A percentile compares a stretch with the other conserved stretches of the same genome.
Conservation (phyloP, 805 yeast genomes). For the Candida wancherniae region DNA sequence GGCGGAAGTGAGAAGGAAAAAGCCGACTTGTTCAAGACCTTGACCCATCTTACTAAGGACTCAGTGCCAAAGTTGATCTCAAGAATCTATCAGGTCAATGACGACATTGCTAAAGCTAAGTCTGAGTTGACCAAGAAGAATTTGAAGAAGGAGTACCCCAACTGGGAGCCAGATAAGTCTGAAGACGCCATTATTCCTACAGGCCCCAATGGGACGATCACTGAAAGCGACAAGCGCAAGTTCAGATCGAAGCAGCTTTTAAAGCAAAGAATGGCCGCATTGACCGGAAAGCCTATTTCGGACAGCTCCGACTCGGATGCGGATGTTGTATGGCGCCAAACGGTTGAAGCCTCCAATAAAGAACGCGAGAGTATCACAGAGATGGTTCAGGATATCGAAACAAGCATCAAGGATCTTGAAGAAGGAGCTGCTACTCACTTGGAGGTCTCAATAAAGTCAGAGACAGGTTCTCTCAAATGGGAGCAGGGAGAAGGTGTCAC, state of each 20-base stretch:
- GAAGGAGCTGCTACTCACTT: constrained; percentile 42
- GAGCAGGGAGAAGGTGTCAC: constrained; percentile 76
- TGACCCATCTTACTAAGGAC: constrained; percentile 58
- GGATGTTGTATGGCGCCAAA: constrained; percentile 50
- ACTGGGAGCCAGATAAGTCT: constrained; percentile 39
- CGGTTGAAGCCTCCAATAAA: constrained; percentile 44
- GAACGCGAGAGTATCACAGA: constrained; percentile 54
- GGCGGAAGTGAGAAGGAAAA: constrained; percentile 42
- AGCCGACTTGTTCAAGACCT: constrained; percentile 48
- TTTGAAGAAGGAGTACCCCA: constrained; percentile 61
- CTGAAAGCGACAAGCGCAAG: constrained; percentile 76
- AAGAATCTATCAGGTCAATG: constrained; percentile 59
- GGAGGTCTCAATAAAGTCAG: constrained; percentile 37
- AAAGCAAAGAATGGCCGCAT: constrained; percentile 85
- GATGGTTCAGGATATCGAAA: constrained; percentile 66
- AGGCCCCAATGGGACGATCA: constrained; percentile 82
- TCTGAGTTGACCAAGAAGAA: constrained; percentile 56
- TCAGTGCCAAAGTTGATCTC: constrained; percentile 68
- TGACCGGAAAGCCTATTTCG: constrained; percentile 68
- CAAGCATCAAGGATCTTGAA: constrained; percentile 61
- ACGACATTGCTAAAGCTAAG: constrained; percentile 61
- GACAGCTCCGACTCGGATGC: constrained; percentile 47
- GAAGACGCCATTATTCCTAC: constrained; percentile 58
- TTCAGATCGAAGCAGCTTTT: constrained; percentile 76
- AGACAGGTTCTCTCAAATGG: constrained; percentile 64